These are phyloP conservation scores for Chloroidium sp. DNA, from an alignment of 163 green algal species.

Conservation along the genomic window DNA sequence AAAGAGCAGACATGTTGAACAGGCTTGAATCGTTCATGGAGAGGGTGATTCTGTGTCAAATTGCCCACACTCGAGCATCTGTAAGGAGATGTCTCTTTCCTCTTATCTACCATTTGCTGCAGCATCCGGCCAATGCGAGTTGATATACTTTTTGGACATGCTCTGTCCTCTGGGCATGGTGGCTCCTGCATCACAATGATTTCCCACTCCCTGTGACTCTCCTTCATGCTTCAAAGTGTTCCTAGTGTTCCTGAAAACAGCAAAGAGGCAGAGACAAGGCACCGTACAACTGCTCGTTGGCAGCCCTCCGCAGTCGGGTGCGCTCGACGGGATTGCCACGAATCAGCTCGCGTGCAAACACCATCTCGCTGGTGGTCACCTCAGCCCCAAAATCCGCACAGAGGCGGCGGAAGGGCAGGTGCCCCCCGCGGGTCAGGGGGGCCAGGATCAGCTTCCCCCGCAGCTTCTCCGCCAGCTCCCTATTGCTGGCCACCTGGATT, in stretches of 20 bases:
- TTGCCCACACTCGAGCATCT: too few relatives aligned
- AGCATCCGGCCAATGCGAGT: too few relatives aligned
- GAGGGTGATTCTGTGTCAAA: too few relatives aligned
- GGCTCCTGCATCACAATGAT: too few relatives aligned
- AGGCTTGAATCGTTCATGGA: too few relatives aligned
- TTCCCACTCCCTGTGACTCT: too few relatives aligned
- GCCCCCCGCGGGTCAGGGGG: slow-evolving; percentile 32
- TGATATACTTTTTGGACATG: too few relatives aligned
- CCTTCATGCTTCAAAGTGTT: not conserved
- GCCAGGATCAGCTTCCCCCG: slow-evolving; percentile 35
- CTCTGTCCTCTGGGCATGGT: too few relatives aligned
- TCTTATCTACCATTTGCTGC: too few relatives aligned
- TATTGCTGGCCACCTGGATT: slow-evolving; percentile 28
- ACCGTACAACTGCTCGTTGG: slow-evolving; percentile 52
- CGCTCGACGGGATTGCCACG: slow-evolving; percentile 47
- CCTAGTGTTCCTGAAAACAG: not conserved
- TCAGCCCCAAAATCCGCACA: slow-evolving; percentile 52
- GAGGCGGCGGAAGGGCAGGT: slow-evolving; percentile 64
- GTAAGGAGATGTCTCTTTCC: too few relatives aligned
- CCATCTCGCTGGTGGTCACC: slow-evolving; percentile 22
- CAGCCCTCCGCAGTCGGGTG: slow-evolving; percentile 38
- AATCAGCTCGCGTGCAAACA: slow-evolving; percentile 17
- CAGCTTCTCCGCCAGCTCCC: slow-evolving; percentile 20
- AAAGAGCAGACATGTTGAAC: too few relatives aligned
- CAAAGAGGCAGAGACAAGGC: not conserved